These are phyloP conservation scores for Thymus mandschuricus DNA, from an alignment of 257 asterid species.

Conservation along the genomic window DNA sequence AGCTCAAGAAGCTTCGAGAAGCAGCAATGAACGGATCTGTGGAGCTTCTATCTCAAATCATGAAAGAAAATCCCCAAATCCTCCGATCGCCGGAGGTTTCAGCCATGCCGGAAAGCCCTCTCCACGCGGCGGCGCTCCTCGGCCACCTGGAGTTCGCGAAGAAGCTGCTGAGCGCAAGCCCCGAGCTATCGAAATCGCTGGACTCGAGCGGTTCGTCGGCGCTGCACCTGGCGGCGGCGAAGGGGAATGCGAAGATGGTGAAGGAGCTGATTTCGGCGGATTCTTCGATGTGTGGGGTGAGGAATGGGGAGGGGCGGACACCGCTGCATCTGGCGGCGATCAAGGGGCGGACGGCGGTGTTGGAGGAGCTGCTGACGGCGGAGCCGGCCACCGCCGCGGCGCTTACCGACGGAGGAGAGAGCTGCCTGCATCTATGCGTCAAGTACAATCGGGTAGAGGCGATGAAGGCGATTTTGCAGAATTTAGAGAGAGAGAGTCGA, in stretches of 20 bases:
- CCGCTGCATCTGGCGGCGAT: conserved; percentile 42
- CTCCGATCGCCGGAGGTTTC: conserved; percentile 19
- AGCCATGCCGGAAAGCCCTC: conserved; percentile 26
- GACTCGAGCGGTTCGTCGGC: conserved; percentile 35
- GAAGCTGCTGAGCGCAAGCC: conserved; percentile 22
- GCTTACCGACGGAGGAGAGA: conserved; percentile 37
- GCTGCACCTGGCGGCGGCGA: conserved; percentile 43
- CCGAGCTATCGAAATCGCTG: conserved; percentile 29
- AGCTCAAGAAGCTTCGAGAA: conserved; percentile 25
- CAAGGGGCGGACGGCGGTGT: conserved; percentile 35
- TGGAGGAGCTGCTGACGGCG: conserved; percentile 28
- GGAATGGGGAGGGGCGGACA: conserved; percentile 35
- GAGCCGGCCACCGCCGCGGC: conserved; percentile 30
- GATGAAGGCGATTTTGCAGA: conserved; percentile 34
- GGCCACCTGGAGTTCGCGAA: conserved; percentile 34
- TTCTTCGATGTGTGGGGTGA: conserved; percentile 30
- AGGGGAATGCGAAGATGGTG: conserved; percentile 32
- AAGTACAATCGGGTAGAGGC: conserved; percentile 37
- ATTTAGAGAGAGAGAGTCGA: conserved; percentile 30
- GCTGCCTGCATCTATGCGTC: conserved; percentile 40
- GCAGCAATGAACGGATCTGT: conserved; percentile 31
- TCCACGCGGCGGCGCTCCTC: conserved; percentile 34
- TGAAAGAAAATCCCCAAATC: conserved; percentile 35
- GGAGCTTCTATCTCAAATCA: conserved; percentile 21
- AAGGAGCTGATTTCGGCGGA: conserved; percentile 26